Evolutionary conservation across 345 rosid species (phyloP).

Genomic region (Populus alba): DNA sequence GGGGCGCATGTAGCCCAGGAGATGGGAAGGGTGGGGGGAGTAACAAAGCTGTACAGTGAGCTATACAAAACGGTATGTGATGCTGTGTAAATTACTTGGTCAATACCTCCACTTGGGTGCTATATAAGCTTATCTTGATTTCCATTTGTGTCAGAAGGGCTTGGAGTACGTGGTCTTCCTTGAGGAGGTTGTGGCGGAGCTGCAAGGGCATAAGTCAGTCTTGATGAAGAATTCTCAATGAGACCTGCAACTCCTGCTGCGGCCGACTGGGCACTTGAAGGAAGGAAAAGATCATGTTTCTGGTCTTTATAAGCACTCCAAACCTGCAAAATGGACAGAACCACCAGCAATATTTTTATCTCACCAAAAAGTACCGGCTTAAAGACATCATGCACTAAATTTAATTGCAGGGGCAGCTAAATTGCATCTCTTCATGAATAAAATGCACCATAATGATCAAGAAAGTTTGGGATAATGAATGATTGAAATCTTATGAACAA

Average conservation of each 20-base stretch:
- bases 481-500: background rate
- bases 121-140: conserved; percentile 29
- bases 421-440: background rate
- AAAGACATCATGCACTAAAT: background rate
- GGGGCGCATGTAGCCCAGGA: background rate
- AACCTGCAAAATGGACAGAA: conserved; percentile 44
- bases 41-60: conserved; percentile 41
- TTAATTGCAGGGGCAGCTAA: background rate
- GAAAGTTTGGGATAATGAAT: background rate
- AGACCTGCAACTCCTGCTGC: conserved; percentile 96
- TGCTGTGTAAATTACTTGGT: conserved; percentile 1
- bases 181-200: conserved; percentile 57
- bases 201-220: conserved; percentile 74
- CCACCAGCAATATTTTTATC: background rate
- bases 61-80: conserved; percentile 28
- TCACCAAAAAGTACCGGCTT: background rate
- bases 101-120: conserved; percentile 12
- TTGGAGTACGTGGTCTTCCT: conserved; percentile 30
- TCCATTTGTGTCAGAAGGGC: conserved; percentile 37
- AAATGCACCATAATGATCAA: background rate
- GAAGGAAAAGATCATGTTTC: conserved; percentile 96
- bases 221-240: conserved; percentile 77
- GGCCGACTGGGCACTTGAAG: conserved; percentile 87
- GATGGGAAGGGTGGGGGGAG: no score
- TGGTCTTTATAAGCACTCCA: conserved; percentile 98